These are phyloP conservation scores for Anisodus acutangulus DNA, from an alignment of 257 asterid species.

Conservation along the genomic window DNA sequence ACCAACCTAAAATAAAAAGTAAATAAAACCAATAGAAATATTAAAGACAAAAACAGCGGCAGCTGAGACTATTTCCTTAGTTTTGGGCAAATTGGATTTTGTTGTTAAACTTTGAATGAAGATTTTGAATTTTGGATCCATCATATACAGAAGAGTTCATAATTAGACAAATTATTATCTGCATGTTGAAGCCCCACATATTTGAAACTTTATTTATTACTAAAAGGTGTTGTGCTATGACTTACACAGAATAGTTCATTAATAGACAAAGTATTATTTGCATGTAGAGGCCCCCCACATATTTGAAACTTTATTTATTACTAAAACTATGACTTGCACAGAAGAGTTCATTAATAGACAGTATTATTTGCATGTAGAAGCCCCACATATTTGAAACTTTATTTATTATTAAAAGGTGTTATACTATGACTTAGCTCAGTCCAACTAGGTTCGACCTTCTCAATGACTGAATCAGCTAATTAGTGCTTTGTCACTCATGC, in stretches of 20 bases:
- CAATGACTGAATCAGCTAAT: not conserved
- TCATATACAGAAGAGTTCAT: slow-evolving; percentile 12
- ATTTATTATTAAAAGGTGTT: not conserved
- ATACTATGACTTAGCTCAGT: slow-evolving; percentile 1
- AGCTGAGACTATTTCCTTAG: not conserved
- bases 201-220: not conserved
- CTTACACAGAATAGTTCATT: not conserved
- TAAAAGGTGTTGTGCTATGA: not conserved
- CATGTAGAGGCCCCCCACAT: slow-evolving; percentile 27
- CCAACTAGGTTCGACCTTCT: not conserved
- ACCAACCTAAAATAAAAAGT: not conserved
- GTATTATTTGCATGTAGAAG: slow-evolving; percentile 4
- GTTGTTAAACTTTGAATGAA: not conserved
- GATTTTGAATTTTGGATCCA: not conserved
- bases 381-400: slow-evolving; percentile 22
- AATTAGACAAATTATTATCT: not conserved
- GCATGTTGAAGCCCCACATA: slow-evolving; percentile 28
- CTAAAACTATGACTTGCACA: not conserved
- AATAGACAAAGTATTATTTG: not conserved
- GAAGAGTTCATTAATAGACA: slow-evolving; percentile 1
- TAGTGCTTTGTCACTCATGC: no score
- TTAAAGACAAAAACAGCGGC: not conserved
- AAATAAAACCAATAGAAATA: not conserved
- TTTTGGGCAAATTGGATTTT: no score
- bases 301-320: slow-evolving; percentile 10